Conservation (phyloP, 768 basidiomycete genomes). For the Mycena maculata region DNA sequence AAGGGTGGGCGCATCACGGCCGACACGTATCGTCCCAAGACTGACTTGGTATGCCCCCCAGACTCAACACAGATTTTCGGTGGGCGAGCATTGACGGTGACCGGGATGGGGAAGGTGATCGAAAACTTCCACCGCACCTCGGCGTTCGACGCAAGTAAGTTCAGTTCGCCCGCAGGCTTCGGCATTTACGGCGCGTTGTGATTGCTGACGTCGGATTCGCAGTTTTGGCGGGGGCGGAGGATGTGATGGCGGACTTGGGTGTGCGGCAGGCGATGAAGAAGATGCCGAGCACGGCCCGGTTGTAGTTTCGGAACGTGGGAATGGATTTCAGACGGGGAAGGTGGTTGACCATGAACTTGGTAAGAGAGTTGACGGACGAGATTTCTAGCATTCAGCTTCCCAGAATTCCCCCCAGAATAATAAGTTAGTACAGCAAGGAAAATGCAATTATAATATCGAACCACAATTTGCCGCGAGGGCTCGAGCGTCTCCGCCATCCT, state of each 20-base stretch:
- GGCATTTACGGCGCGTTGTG: not conserved
- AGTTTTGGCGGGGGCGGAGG: constrained; percentile 83
- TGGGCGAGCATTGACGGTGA: constrained; percentile 86
- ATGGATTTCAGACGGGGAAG: too few species aligned
- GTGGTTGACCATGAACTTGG: too few species aligned
- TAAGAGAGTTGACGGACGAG: too few species aligned
- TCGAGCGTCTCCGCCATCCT: too few species aligned
- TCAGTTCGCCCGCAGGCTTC: too few species aligned
- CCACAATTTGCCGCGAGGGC: too few species aligned
- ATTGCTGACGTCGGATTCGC: constrained; percentile 19
- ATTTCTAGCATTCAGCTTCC: too few species aligned
- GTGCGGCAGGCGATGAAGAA: constrained; percentile 79
- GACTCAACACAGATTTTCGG: constrained; percentile 91
- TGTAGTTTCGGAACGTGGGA: too few species aligned
- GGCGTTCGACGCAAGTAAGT: constrained; percentile 80
- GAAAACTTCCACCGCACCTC: constrained; percentile 90
- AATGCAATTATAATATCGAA: too few species aligned
- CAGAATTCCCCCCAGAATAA: too few species aligned
- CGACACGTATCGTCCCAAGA: constrained; percentile 44
- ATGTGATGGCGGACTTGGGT: constrained; percentile 79
- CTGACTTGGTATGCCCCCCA: constrained; percentile 49
- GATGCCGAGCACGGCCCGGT: constrained; percentile 60
- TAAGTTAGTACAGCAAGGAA: too few species aligned
- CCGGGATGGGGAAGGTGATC: constrained; percentile 88
- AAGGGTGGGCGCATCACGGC: constrained; percentile 57